Base-by-base conservation (phyloP, 495 filamentous ascomycete genomes). In the Aspergillus haitiensis region DNA sequence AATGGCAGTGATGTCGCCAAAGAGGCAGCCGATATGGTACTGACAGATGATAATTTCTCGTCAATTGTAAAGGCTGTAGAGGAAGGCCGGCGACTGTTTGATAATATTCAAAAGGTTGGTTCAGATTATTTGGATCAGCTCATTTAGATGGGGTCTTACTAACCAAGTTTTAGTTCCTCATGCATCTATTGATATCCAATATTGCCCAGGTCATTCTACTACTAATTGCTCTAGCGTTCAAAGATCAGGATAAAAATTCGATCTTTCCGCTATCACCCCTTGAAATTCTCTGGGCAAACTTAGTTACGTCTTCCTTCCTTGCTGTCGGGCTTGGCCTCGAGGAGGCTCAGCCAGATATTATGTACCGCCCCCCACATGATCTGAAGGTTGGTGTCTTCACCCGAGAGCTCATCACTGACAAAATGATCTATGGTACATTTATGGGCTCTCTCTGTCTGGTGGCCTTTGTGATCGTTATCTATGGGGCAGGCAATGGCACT, bases 1-100 rank as follows among this genome's bases (percentile, higher is more conserved):
- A 78, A 85, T 45, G 92, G 92, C 5, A 92, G 88, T 27, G 92
- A 96, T 61, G 92, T 96, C n/a, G 92, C 92, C 31, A 95, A 93
- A 69, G 89, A 88, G 36, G 91, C 91, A 2, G 86, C 91, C 5
- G 91, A 93, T 69, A 92, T 95, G 67, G 90, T 95, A 10, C 75
- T 95, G 18, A 93, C 91, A 0, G 90, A 94, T 70, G 92, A 95
- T 72, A 93, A 96, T 70, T 94, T 94, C 64, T 86, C 88, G 0
- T 85, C 81, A 15, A 91, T 92, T 54, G 82, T 90, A 18, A 87
- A 83, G 21, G 88, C 87, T 6, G 84, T 91, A 59, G 82, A 85
- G 53, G 88, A 92, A 68, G 88, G 88, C 2, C 73, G 88, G 32
- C 76, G 88, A 55, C 82, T 92, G 67, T 92, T 90, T 68, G 86